Evolutionary conservation across 2,329 filamentous ascomycete species (phyloP).

Genomic region (Xylaria digitata): DNA sequence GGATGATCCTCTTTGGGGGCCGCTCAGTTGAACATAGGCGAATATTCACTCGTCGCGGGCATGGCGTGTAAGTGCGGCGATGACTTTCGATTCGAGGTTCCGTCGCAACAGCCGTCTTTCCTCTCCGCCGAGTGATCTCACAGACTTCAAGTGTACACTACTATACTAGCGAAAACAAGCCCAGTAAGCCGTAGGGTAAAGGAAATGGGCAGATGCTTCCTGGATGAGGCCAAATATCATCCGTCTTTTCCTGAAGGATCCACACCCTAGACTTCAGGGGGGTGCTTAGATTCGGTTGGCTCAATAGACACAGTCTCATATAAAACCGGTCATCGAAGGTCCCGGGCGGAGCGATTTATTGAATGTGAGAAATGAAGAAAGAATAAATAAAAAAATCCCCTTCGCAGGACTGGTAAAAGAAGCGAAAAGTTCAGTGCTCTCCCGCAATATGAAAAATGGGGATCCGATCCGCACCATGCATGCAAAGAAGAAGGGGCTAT

Average conservation of each 20-base stretch:
- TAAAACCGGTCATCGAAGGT: conserved; percentile 15
- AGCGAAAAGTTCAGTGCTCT: conserved; percentile 28
- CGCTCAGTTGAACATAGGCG: conserved; percentile 22
- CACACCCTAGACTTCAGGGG: conserved; percentile 37
- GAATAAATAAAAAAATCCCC: conserved; percentile 21
- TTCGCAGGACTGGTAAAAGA: conserved; percentile 15
- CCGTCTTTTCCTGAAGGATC: conserved; percentile 36
- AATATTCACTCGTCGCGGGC: conserved; percentile 12
- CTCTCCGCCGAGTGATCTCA: not conserved
- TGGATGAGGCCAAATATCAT: conserved; percentile 33
- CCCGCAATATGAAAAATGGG: conserved; percentile 40
- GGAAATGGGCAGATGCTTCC: conserved; percentile 31
- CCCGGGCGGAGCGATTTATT: not conserved
- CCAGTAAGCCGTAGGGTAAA: conserved; percentile 10
- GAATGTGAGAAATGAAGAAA: conserved; percentile 22
- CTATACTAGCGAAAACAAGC: conserved; percentile 5
- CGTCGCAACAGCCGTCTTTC: conserved; percentile 11
- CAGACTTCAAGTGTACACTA: not conserved
- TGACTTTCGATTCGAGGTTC: conserved; percentile 12
- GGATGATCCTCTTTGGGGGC: conserved; percentile 29
- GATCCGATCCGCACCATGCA: conserved; percentile 38
- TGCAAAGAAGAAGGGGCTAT: conserved; percentile 35
- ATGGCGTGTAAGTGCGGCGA: conserved; percentile 17
- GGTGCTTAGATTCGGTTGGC: conserved; percentile 24
- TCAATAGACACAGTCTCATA: conserved; percentile 27